Evolutionary conservation across 768 basidiomycete species (phyloP).

Genomic region (Serendipita sp.): DNA sequence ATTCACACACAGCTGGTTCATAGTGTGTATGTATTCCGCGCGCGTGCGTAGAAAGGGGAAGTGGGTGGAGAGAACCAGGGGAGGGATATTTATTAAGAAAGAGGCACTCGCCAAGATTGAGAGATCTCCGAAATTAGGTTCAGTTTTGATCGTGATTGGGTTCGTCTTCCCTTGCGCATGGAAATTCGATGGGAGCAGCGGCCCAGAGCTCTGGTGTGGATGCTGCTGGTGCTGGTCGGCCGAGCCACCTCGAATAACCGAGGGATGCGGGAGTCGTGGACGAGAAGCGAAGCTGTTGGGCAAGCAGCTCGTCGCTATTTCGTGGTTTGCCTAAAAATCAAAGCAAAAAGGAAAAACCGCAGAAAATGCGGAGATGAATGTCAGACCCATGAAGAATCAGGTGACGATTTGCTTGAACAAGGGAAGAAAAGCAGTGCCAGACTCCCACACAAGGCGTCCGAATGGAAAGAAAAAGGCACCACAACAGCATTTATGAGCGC

Average conservation of each 20-base stretch:
- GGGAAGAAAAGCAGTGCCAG: no score
- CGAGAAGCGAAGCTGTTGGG: not conserved
- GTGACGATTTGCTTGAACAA: not conserved
- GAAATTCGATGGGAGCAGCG: not conserved
- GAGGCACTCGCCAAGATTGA: conserved; percentile 8
- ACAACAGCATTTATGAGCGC: no score
- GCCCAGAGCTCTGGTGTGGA: not conserved
- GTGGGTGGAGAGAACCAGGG: no score
- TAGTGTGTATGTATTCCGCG: no score
- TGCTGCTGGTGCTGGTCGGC: not conserved
- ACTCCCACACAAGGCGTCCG: no score
- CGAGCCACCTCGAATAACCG: not conserved
- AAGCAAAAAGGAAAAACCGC: conserved; percentile 4
- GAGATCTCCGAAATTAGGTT: not conserved
- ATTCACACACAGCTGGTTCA: no score
- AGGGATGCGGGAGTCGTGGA: not conserved
- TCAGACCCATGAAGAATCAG: conserved; percentile 3
- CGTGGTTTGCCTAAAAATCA: not conserved
- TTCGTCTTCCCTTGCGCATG: not conserved
- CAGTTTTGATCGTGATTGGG: not conserved
- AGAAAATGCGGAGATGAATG: not conserved
- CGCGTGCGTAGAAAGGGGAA: no score
- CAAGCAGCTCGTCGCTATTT: not conserved
- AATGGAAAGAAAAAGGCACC: no score
- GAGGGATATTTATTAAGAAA: not conserved